Base-by-base conservation (phyloP, 2,329 filamentous ascomycete genomes). In the Cladosporium sp. region DNA sequence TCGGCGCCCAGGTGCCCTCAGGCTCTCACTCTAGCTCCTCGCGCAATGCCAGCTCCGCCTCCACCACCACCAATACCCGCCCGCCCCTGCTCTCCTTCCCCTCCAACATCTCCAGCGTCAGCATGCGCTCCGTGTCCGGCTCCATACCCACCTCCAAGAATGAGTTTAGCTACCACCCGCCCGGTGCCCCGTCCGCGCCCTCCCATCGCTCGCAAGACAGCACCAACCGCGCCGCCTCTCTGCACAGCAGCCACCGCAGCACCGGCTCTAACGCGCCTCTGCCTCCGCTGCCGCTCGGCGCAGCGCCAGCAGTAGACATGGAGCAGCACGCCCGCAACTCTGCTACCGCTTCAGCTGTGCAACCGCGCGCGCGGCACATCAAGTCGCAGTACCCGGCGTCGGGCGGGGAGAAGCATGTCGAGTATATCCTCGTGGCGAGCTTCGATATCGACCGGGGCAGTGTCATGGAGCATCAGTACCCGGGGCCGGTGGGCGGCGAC, bases 401-500 rank as follows among this genome's bases (percentile, higher is more conserved):
- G 67, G 77, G 78, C 58, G 72, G 77, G 64, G 81, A 98, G 77
- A 96, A 95, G 74, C 95, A 99, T 89, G 95, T 99, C 79, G 95
- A 99, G 77, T 99, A 98, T 76, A 98, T 99, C 62, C 84, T 99
- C 62, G 95, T 99, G 63, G 95, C 95, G 4, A 96, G 93, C 2
- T 99, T 99, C 79, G 93, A 98, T 78, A 96, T 98, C 73, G 94
- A 98, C 77, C 89, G 92, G 62, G 95, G 95, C 3, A 94, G 94
- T 56, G 89, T 97, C 72, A 98, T 99, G 95, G 95, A 99, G 76
- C 93, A 99, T 76, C 95, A 99, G 76, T 99, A 94, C 76, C 95
- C 95, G 0, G 89, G 92, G 49, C 89, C 94, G 59, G 98, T 99
- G 68, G 97, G 93, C 59, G 94, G 95, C 34, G 94, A 99, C 76